Base-by-base conservation (phyloP, 192 early-diverging fungal species). In the Lobosporangium transversale region DNA sequence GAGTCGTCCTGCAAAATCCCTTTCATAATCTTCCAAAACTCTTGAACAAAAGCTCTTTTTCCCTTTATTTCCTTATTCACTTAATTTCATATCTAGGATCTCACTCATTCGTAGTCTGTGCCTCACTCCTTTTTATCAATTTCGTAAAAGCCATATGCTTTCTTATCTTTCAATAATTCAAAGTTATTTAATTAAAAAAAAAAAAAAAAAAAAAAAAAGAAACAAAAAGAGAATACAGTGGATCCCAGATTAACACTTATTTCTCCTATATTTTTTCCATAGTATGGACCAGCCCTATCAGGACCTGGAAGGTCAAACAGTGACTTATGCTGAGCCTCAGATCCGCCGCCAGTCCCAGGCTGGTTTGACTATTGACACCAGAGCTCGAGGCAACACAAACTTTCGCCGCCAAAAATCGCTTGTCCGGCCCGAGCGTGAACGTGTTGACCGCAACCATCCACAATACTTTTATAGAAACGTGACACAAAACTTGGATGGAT, bases 401-500 rank as follows among this genome's bases (percentile, higher is more conserved):
- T 76, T 78, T 26, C 60, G 79, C 17, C 81, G 91, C 20, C 80
- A 85, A 78, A 89, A 89, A 61, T 91, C 90, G 42, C 87, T 92
- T 30, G 85, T 89, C 20, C 85, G 89, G 8, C 89, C 91, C 23
- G 89, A 87, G 54, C 83, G 88, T 50, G 88, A 85, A 49, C 79
- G 84, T 23, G 70, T 83, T n/a, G 84, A 83, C 49, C 69, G 70
- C 11, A 83, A 68, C 59, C 82, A 85, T 50, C 79, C 76, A 4
- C 80, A 83, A 49, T 85, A 85, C 69, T 74, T 81, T 57, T 85
- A 85, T 47, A 66, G 76, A n/a, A 78, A 68, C 50, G 71, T 65
- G 30, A 79, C 70, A 11, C 67, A 82, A 31, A 70, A 75, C 27
- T 27, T 79, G 18, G 80, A 80, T 35, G 69, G 70, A 10, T 70